phyloP scores from a whole-genome alignment of 1,284 basidiomycete species.

The Cryptococcus amylolentus region DNA sequence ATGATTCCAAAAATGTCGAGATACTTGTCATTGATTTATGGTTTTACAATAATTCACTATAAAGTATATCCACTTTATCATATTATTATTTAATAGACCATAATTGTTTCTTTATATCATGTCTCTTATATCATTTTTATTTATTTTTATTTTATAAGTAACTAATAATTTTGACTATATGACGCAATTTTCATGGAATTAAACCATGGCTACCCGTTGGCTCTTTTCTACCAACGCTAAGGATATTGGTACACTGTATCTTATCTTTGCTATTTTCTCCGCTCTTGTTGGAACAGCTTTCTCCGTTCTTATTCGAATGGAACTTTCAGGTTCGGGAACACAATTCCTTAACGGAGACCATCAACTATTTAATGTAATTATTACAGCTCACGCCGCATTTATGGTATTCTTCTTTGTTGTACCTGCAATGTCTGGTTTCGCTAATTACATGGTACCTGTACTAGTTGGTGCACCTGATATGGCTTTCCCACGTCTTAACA shows the following conservation, averaged over 20 bases:
- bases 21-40: no score
- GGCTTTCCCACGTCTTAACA: constrained; percentile 34
- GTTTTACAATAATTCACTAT: no score
- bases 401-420: constrained; percentile 47
- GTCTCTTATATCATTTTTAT: no score
- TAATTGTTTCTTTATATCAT: no score
- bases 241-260: constrained; percentile 44
- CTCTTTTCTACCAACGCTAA: constrained; percentile 46
- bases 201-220: constrained; percentile 29
- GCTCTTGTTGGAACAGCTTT: constrained; percentile 42
- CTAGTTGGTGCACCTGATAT: constrained; percentile 41
- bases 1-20: no score
- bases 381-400: constrained; percentile 40
- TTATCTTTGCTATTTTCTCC: constrained; percentile 39
- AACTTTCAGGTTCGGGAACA: constrained; percentile 39
- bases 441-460: constrained; percentile 41
- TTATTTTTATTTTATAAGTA: background rate
- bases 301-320: constrained; percentile 38
- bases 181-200: background rate
- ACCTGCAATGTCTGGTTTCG: constrained; percentile 33
- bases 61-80: no score
- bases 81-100: no score
- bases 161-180: background rate
- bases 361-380: constrained; percentile 44
- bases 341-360: constrained; percentile 40